Percentiles rank a stretch among this genome's conserved stretches.
Evolutionary conservation across 208 protist genomes (phyloP).

Genomic region (Phytomonas sp.): DNA sequence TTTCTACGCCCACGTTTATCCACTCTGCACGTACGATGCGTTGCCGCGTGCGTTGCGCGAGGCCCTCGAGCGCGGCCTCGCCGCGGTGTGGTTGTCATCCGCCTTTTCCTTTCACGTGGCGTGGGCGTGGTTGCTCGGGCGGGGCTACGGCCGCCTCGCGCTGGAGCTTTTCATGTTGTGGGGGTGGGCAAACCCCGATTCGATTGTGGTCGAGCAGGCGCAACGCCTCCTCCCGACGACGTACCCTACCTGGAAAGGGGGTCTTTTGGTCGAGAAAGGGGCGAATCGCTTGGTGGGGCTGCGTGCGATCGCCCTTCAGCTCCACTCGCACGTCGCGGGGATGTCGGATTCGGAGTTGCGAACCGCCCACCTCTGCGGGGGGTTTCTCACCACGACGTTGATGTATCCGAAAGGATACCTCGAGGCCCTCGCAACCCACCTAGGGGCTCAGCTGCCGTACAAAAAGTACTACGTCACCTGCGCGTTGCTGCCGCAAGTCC

Average conservation of each 20-base stretch:
- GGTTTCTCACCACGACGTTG: constrained; percentile 13
- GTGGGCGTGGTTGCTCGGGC: constrained; percentile 10
- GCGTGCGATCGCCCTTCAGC: not conserved
- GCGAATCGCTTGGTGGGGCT: not conserved
- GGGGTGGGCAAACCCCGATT: not conserved
- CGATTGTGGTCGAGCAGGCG: not conserved
- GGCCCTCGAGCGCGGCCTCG: constrained; percentile 19
- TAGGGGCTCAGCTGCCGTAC: constrained; percentile 14
- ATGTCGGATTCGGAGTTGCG: not conserved
- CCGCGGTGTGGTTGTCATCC: constrained; percentile 24
- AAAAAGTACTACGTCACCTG: constrained; percentile 32
- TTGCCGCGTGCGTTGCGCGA: constrained; percentile 17
- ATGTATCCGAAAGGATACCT: constrained; percentile 15
- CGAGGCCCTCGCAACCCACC: constrained; percentile 12
- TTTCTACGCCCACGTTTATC: not conserved
- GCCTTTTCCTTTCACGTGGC: constrained; percentile 45
- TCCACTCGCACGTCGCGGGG: not conserved
- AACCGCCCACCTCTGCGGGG: constrained; percentile 2
- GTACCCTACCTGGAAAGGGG: not conserved
- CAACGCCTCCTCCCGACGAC: not conserved
- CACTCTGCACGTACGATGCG: constrained; percentile 14
- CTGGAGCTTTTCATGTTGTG: not conserved
- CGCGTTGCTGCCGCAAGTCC: constrained; percentile 33
- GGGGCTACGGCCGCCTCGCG: not conserved
- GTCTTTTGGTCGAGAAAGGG: not conserved